Evolutionary conservation across 768 basidiomycete species (phyloP), one percentile per base, ranked within the genome.

Genomic region (Strobilomyces echinocephalus): DNA sequence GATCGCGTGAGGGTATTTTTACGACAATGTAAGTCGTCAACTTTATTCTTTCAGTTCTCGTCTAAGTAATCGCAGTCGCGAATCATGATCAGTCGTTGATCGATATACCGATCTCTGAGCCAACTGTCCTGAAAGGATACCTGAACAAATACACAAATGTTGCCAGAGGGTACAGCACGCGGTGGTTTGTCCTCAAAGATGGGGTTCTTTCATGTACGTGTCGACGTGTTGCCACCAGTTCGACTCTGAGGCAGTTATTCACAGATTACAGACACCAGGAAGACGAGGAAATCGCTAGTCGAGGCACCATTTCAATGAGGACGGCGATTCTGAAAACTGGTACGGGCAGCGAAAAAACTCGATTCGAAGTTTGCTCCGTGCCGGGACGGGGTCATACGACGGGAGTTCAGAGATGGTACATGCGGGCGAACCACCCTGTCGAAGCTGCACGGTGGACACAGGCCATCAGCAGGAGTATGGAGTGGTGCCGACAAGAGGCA

Each of bases 101-200:
- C 10, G 76, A 78, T 5, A 64, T 71, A 8, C 70, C 77, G 1
- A 59, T 69, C 8, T 72, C 74, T 1, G 81, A 84, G 45, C 81
- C 86, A 2, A 84, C 87, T 0, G 68, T 76, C 3, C 69, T 91
- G 52, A 84, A 81, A 57, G 91, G 90, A 0, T 91, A 91, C 63
- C 73, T 92, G 18, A 91, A 89, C 69, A 97, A 97, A 68, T 97
- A 94, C 65, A 85, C 87, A 1, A 97, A 97, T 60, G 89, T 97
- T 36, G 91, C 91, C 0, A 85, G 83, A 60, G 94, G 95, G 0
- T 95, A 93, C 66, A 85, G 83, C 54, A 87, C 88, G 0, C 77
- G 94, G 1, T 97, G 93, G 92, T 95, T 97, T 63, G 91, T 95
- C 0, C 78, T 97, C 18, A 85, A 89, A 62, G 81, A 87, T 50